Base-by-base conservation (phyloP, 2,329 filamentous ascomycete genomes). In the Exophiala aquamarina region DNA sequence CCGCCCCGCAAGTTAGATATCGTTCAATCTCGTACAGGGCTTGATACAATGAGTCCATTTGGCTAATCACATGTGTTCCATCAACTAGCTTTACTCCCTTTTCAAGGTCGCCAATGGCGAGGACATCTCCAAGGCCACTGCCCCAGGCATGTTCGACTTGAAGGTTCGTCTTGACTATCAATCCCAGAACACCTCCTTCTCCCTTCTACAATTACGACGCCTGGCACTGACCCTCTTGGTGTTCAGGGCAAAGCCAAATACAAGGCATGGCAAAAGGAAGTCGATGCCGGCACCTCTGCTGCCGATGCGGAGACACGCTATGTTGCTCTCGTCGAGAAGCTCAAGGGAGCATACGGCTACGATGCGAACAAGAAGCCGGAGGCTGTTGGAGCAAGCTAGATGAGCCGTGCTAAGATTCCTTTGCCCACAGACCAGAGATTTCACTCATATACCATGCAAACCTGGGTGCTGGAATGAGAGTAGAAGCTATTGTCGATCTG, bases 271-370 rank as follows among this genome's bases (percentile, higher is more conserved):
- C 73, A 89, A 70, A 78, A 83, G 64, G 62, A 83, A 54, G 79
- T 81, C 62, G 79, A 90, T 52, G 77, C 83, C 50, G 80, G 77
- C 41, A 65, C 82, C 58, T 80, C 77, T 52, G 63, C 79, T 52
- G 77, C 84, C 55, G 69, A 83, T 56, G 90, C 90, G 15, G 86
- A 94, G 79, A 76, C 81, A 66, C 73, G 79, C 64, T 96, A 95
- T 71, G 79, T 94, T 61, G 74, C 76, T 59, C 73, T 85, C 52
- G 82, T 93, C 56, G 82, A 89, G 69, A 67, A 74, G 62, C 70
- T 94, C 63, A 89, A 93, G 79, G 69, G 62, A 50, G 79, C 79
- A 66, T 80, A 84, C 69, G 86, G 84, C 49, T 86, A 76, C 68
- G 80, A 87, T 65, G 75, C 72, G 53, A 73, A 78, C 70, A 84